phyloP scores from a whole-genome alignment of 148 eudicot genomes.

The Chenopodium album region DNA sequence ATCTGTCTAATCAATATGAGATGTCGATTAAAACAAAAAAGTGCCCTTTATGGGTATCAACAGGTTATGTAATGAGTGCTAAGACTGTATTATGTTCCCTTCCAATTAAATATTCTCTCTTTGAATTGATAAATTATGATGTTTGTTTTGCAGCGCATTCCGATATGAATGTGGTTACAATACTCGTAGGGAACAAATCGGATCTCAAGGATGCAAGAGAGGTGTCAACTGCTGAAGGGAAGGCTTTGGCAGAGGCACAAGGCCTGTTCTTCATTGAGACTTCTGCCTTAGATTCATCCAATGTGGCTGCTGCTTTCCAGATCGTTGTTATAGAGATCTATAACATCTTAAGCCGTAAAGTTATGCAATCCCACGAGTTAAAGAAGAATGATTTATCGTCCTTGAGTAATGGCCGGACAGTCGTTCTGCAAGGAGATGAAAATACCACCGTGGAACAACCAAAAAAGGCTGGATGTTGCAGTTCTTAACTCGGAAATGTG shows the following conservation, averaged over 20 bases:
- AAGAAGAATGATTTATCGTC: constrained; percentile 61
- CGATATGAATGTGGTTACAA: constrained; percentile 94
- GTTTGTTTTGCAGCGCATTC: constrained; percentile 70
- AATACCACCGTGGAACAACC: constrained; percentile 24
- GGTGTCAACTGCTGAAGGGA: constrained; percentile 84
- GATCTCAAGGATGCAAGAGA: constrained; percentile 87
- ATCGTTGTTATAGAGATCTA: constrained; percentile 83
- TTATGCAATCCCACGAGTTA: constrained; percentile 76
- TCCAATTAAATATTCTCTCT: background rate
- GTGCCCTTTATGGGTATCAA: background rate
- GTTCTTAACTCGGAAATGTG: constrained; percentile 18
- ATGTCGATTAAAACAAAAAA: background rate
- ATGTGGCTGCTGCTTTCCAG: constrained; percentile 75
- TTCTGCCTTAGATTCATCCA: constrained; percentile 88
- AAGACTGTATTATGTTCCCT: constrained; percentile 9
- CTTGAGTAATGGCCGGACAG: constrained; percentile 66
- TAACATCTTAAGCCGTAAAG: constrained; percentile 79
- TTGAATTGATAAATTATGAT: background rate
- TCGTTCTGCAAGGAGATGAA: constrained; percentile 56
- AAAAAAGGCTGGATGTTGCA: constrained; percentile 39
- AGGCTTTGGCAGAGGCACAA: constrained; percentile 70
- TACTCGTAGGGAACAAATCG: constrained; percentile 87
- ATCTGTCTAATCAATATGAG: background rate
- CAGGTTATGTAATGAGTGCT: background rate
- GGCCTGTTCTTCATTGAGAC: constrained; percentile 91